A percentile compares a stretch with the other conserved stretches of the same genome.
Conservation (phyloP, 2,329 filamentous ascomycete species). For the Penicillium sp. region DNA sequence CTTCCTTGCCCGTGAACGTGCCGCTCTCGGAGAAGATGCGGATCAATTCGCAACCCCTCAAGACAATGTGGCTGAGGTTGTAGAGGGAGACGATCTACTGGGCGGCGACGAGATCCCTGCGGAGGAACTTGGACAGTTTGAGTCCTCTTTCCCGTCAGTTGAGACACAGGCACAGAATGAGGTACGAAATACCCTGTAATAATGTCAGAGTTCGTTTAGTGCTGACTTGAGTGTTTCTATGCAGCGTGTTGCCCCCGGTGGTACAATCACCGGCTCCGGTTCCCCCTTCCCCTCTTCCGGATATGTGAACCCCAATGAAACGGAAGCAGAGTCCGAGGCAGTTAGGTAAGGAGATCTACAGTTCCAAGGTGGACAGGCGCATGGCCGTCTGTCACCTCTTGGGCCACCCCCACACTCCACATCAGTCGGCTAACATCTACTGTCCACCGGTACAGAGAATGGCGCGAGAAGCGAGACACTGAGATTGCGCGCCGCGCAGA, state of each 20-base stretch:
- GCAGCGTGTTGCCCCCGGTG: conserved; percentile 70
- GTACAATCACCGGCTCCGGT: conserved; percentile 70
- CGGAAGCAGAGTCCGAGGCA: conserved; percentile 80
- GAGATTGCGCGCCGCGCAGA: conserved; percentile 79
- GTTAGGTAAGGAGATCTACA: conserved; percentile 52
- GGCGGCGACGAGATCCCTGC: conserved; percentile 45
- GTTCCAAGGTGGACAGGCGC: conserved; percentile 2
- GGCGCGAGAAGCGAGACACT: conserved; percentile 84
- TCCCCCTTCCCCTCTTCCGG: conserved; percentile 53
- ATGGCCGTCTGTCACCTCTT: conserved; percentile 1
- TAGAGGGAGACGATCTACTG: conserved; percentile 66
- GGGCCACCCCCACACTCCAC: background rate
- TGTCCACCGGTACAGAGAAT: conserved; percentile 52
- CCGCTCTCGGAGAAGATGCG: conserved; percentile 85
- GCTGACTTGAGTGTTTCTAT: conserved; percentile 18
- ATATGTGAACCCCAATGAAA: conserved; percentile 52
- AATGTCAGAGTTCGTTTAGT: background rate
- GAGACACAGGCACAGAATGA: conserved; percentile 53
- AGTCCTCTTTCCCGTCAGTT: conserved; percentile 87
- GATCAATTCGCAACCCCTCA: conserved; percentile 77
- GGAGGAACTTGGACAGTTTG: conserved; percentile 61
- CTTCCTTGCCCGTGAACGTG: conserved; percentile 89
- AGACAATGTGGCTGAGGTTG: conserved; percentile 58
- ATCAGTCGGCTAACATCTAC: conserved; percentile 9
- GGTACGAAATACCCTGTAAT: conserved; percentile 44